These are phyloP conservation scores for Dryas octopetala DNA, from an alignment of 306 rosid species.

Conservation along the genomic window DNA sequence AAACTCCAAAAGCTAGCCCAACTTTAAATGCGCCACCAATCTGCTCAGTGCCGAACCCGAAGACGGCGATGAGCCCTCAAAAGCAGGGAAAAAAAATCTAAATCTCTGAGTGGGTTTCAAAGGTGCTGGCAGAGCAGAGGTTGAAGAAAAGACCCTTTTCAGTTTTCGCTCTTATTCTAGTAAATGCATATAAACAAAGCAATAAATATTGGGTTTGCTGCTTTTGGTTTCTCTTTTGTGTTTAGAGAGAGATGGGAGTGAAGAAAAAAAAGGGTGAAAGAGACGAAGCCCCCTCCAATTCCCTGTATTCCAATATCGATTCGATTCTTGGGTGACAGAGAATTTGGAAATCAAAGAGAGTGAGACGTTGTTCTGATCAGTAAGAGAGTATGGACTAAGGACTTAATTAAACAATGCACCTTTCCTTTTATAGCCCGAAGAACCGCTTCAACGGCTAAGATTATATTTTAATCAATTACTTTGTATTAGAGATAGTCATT, in stretches of 20 bases:
- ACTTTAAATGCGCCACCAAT: slow-evolving; percentile 65
- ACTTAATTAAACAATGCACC: slow-evolving; percentile 20
- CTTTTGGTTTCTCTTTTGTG: slow-evolving; percentile 11
- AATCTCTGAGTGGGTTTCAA: slow-evolving; percentile 11
- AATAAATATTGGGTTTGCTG: slow-evolving; percentile 14
- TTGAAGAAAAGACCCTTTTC: slow-evolving; percentile 43
- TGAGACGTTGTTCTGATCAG: slow-evolving; percentile 62
- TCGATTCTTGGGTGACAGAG: slow-evolving; percentile 65
- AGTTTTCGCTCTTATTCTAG: slow-evolving; percentile 34
- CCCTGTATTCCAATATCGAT: slow-evolving; percentile 50
- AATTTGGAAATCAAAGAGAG: slow-evolving; percentile 50
- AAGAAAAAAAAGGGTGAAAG: slow-evolving; percentile 16
- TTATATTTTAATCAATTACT: neutral
- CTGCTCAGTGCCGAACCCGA: slow-evolving; percentile 46
- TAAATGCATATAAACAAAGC: slow-evolving; percentile 18
- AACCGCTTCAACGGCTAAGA: slow-evolving; percentile 39
- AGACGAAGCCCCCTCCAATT: slow-evolving; percentile 43
- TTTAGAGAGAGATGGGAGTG: slow-evolving; percentile 12
- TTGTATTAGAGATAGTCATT: neutral
- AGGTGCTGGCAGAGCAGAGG: slow-evolving; percentile 21
- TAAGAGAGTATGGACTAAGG: slow-evolving; percentile 24
- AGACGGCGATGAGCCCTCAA: slow-evolving; percentile 72
- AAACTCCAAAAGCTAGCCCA: slow-evolving; percentile 22
- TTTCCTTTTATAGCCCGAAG: slow-evolving; percentile 41
- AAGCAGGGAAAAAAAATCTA: slow-evolving; percentile 44